A percentile compares a stretch with the other conserved stretches of the same genome.
Conservation (phyloP, 371 early-diverging fungal genomes). For the Rhizopus sp. region DNA sequence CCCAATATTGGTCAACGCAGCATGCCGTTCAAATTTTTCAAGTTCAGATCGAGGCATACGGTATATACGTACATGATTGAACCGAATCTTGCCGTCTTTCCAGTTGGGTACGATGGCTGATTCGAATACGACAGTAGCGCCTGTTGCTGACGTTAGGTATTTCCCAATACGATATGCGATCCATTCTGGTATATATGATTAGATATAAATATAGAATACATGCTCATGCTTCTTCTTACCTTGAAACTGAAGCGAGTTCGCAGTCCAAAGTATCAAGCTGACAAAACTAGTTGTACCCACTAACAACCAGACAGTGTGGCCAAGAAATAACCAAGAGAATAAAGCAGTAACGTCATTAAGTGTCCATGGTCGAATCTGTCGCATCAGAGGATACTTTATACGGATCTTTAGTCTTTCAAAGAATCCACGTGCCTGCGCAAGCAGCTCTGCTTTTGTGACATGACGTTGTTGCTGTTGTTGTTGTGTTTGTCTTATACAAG, state of each 20-base stretch:
- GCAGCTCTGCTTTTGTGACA: constrained; percentile 46
- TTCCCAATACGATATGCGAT: constrained; percentile 76
- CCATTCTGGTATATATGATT: constrained; percentile 58
- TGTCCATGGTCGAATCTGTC: constrained; percentile 78
- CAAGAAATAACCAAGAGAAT: constrained; percentile 88
- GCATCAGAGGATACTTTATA: constrained; percentile 61
- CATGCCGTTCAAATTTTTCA: constrained; percentile 45
- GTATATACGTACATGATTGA: constrained; percentile 78
- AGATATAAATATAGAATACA: background rate
- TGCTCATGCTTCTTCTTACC: constrained; percentile 44
- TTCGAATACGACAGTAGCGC: constrained; percentile 85
- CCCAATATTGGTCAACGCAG: constrained; percentile 22
- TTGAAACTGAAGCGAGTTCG: constrained; percentile 89
- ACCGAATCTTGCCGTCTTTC: constrained; percentile 86
- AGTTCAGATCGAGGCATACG: constrained; percentile 49
- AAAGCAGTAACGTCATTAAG: constrained; percentile 89
- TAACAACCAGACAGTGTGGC: constrained; percentile 81
- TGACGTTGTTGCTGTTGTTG: constrained; percentile 37
- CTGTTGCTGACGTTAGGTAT: constrained; percentile 81
- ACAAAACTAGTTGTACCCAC: constrained; percentile 92
- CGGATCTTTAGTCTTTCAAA: constrained; percentile 57
- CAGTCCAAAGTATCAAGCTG: constrained; percentile 75
- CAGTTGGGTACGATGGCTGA: constrained; percentile 90
- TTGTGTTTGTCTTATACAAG: constrained; percentile 14
- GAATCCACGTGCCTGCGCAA: constrained; percentile 52